Evolutionary conservation across 768 basidiomycete species (phyloP), one percentile per base, ranked within the genome.

Genomic region (Tylopilus balloui): DNA sequence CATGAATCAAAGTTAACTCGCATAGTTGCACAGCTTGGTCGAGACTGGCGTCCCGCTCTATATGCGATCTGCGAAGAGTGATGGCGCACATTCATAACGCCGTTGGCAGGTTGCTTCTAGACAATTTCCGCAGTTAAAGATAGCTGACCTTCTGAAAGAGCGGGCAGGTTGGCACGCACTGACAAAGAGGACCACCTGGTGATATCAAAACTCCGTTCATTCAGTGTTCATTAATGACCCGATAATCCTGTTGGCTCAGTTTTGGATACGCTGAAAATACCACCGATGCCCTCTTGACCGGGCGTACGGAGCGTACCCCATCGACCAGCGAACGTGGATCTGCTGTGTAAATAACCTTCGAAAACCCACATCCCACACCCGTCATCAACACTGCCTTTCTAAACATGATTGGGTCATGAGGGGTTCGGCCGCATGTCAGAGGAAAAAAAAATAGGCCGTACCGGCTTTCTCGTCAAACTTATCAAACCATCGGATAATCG

Each of bases 241-340:
- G 55, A 63, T 53, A 57, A 60, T 60, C 58, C 59, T 67, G 58
- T 42, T 55, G 45, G 39, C 7, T 63, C 52, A n/a, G 55, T 62
- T 62, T 76, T 81, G 35, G 65, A 71, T 69, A 84, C 65, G 60
- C 81, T 80, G 67, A 84, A 84, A 47, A 83, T 75, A 17, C 81
- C 81, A 13, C 70, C 65, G 40, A 78, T 61, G 46, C 71, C 64
- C 43, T 67, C 62, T 24, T 53, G 63, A 20, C 69, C 68, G 19
- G 57, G 59, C 6, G 60, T 55, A 11, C 50, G 47, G 45, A 73
- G 69, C 34, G 76, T 70, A 40, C 73, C 60, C 78, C 81, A 82
- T 24, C 72, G 69, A 15, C 84, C 84, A 24, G 78, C 75, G 52
- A 85, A 70, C 21, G 74, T 73, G 31, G 60, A 59, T 24, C 72